Conservation (phyloP, 306 rosid species). For the Clitoria ternatea region DNA sequence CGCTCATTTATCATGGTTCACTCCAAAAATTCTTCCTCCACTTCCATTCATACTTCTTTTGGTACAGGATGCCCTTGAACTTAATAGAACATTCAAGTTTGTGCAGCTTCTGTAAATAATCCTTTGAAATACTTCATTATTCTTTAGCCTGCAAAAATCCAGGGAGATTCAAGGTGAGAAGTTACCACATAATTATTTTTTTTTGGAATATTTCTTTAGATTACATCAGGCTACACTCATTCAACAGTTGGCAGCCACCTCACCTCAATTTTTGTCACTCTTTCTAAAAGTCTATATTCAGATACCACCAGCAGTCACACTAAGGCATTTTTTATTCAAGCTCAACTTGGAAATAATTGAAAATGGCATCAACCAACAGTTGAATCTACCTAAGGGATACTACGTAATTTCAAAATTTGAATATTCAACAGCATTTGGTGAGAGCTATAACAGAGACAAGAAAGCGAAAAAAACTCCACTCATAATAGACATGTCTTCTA, state of each 20-base stretch:
- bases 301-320: background rate
- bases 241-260: background rate
- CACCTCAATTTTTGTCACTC: background rate
- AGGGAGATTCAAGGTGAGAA: constrained; percentile 21
- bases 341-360: constrained; percentile 2
- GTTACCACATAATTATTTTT: background rate
- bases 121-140: constrained; percentile 21
- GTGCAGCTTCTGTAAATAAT: constrained; percentile 21
- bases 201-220: background rate
- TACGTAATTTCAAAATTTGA: background rate
- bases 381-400: background rate
- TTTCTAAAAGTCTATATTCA: background rate
- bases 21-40: background rate
- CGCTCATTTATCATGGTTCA: background rate
- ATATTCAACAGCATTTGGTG: background rate
- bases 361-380: background rate
- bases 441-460: background rate
- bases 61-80: background rate
- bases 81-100: too few species aligned
- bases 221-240: background rate
- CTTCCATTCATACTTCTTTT: constrained; percentile 3
- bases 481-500: background rate
- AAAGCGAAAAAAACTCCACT: background rate
- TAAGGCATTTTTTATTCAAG: background rate
- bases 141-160: constrained; percentile 40